Base-by-base conservation (phyloP, 2,329 filamentous ascomycete genomes). In the Fusarium aywerte region DNA sequence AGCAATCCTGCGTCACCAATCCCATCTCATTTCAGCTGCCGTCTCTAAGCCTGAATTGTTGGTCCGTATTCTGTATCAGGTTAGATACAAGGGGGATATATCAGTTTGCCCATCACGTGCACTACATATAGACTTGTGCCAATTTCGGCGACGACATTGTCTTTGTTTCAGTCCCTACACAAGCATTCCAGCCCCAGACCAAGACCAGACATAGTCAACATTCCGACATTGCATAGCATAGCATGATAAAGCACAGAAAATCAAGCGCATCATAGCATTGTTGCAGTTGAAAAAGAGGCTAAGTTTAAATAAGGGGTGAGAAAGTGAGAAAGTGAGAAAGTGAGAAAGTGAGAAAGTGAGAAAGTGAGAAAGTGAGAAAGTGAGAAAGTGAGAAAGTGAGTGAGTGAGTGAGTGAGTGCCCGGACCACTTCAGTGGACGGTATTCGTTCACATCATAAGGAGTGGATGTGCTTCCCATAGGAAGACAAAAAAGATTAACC, bases 101-200 rank as follows among this genome's bases (percentile, higher is more conserved):
- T 48, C 23, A 43, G 44, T 33, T 62, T 68, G 35, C n/a, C 27
- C 42, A 71, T 76, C 71, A 76, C 74, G 71, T 74, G 72, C 63
- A 44, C 49, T 29, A n/a, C 32, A 48, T 21, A 60, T 60, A 38
- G 16, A 40, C 49, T 40, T 65, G 55, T 67, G 58, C 63, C 65
- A 65, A 70, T 72, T 73, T 72, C 68, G 62, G 71, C 51, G 65
- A 58, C 59, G 60, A 64, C 63, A 72, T 76, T 74, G 75, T 73
- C 74, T 75, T 77, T 79, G 77, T 79, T 77, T 79, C 76, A 77
- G 71, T 62, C 65, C 49, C 50, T 64, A 54, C 50, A 25, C 62
- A 54, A 67, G 58, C 76, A 78, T 78, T 78, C 77, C 77, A 77
- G 67, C 62, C 53, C 45, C 58, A 60, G 33, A 61, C 31, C 50